Evolutionary conservation across 352 stramenopile genomes (phyloP), one percentile per base, ranked within the genome.

Genomic region (Phytophthora pini): DNA sequence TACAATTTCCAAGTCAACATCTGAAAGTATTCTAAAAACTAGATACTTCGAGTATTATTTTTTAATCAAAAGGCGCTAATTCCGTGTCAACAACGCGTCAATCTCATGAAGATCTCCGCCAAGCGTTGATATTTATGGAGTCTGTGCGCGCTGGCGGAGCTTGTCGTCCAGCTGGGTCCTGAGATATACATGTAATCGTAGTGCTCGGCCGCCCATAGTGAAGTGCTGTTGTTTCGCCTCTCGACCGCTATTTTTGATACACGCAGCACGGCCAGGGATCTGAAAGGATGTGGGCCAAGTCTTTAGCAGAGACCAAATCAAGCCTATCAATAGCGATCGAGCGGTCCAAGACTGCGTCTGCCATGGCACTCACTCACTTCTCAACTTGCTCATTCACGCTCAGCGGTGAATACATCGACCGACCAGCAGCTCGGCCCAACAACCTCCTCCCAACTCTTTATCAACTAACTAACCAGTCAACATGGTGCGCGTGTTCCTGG

Each of bases 401-500:
- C 38, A 43, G 38, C 38, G 13, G 38, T 43, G 38, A 43, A 43
- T 43, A 43, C 38, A 43, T 43, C 38, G 38, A 43, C 38, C 38
- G 38, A 43, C 38, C 36, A 45, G 27, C 50, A 58, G 45, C 38
- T 34, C 36, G 44, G 39, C 24, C n/a, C 40, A 15, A 32, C 12
- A n/a, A 15, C 36, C 32, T 38, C 43, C n/a, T 13, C 17, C 17
- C 17, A 20, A 20, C 17, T 20, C 17, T 20, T 20, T 22, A 38
- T 41, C 41, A 44, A 63, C 39, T 27, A 40, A 34, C 47, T 27
- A 54, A 32, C 10, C 4, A 27, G 20, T 20, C 22, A 64, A 11
- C 10, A 80, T 74, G 68, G 66, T 72, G 60, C 64, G 59, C 41
- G 65, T 76, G 29, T 74, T 70, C 56, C 65, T 73, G 2, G 60